phyloP scores from a whole-genome alignment of 2,329 filamentous ascomycete genomes.

The Ceratocystiopsis brevicomis region DNA sequence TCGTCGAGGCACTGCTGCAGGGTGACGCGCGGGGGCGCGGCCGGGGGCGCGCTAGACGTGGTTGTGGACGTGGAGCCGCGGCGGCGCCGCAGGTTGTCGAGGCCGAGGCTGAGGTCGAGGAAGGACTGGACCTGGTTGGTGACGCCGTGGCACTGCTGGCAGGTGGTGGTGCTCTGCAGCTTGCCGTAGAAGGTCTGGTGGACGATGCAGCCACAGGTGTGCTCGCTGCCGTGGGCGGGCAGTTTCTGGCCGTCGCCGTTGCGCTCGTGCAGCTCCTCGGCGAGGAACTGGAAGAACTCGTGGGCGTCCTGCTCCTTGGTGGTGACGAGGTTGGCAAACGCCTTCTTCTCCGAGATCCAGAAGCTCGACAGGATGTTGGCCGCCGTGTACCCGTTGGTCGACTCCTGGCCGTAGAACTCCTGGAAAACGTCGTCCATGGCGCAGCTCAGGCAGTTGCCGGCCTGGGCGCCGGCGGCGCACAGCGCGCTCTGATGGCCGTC shows the following conservation, averaged over 20 bases:
- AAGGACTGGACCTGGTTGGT: slow-evolving; percentile 77
- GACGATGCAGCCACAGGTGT: slow-evolving; percentile 71
- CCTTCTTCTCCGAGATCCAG: slow-evolving; percentile 66
- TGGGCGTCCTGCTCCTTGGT: slow-evolving; percentile 95
- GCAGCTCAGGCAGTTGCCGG: slow-evolving; percentile 45
- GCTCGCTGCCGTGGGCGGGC: slow-evolving; percentile 37
- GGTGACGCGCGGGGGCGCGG: slow-evolving; percentile 24
- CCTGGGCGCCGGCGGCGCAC: slow-evolving; percentile 28
- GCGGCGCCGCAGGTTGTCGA: slow-evolving; percentile 55
- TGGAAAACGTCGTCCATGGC: slow-evolving; percentile 59
- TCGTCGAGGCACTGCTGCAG: slow-evolving; percentile 61
- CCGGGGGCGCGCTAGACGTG: background rate
- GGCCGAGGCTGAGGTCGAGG: slow-evolving; percentile 71
- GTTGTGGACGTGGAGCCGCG: slow-evolving; percentile 17
- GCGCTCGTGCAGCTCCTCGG: slow-evolving; percentile 74
- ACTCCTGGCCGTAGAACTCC: slow-evolving; percentile 52
- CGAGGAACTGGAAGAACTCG: slow-evolving; percentile 89
- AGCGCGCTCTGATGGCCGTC: slow-evolving; percentile 70
- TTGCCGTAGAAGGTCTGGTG: slow-evolving; percentile 92
- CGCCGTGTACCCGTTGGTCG: slow-evolving; percentile 76
- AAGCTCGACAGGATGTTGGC: slow-evolving; percentile 76
- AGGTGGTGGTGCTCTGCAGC: slow-evolving; percentile 76
- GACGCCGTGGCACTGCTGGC: slow-evolving; percentile 66
- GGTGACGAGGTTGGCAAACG: slow-evolving; percentile 59
- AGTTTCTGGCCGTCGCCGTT: slow-evolving; percentile 49